Evolutionary conservation across 2,329 filamentous ascomycete species (phyloP).

Genomic region (Neonectria magnoliae): DNA sequence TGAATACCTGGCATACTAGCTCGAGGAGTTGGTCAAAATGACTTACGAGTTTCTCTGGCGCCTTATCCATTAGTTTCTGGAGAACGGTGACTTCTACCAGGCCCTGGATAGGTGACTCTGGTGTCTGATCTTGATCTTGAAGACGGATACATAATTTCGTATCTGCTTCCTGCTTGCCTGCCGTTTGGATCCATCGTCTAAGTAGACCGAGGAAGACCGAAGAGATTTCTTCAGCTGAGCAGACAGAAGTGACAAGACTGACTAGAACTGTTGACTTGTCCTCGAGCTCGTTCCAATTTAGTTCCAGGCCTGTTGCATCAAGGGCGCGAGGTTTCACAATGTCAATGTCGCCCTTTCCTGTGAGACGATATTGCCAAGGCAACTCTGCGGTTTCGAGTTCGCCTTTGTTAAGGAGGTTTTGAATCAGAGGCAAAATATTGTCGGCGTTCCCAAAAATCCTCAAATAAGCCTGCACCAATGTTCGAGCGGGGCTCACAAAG

Average conservation of each 20-base stretch:
- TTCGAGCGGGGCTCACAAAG: slow-evolving; percentile 58
- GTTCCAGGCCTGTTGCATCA: slow-evolving; percentile 32
- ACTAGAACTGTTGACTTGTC: slow-evolving; percentile 60
- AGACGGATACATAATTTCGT: slow-evolving; percentile 44
- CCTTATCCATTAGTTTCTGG: slow-evolving; percentile 71
- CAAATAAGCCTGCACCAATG: slow-evolving; percentile 66
- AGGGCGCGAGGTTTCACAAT: slow-evolving; percentile 51
- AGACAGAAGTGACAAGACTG: slow-evolving; percentile 59
- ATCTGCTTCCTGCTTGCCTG: slow-evolving; percentile 39
- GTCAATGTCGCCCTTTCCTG: slow-evolving; percentile 60
- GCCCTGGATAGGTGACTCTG: slow-evolving; percentile 55
- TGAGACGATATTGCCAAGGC: slow-evolving; percentile 64
- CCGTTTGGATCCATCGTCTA: slow-evolving; percentile 62
- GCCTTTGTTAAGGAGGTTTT: slow-evolving; percentile 67
- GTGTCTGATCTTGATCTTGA: slow-evolving; percentile 41
- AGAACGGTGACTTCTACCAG: slow-evolving; percentile 70
- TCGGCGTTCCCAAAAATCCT: slow-evolving; percentile 63
- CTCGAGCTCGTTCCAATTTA: slow-evolving; percentile 59
- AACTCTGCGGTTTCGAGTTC: slow-evolving; percentile 44
- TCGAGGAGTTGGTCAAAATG: slow-evolving; percentile 73
- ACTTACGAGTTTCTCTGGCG: slow-evolving; percentile 70
- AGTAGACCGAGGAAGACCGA: slow-evolving; percentile 69
- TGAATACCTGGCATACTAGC: slow-evolving; percentile 69
- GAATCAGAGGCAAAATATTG: slow-evolving; percentile 60
- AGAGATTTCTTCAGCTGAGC: slow-evolving; percentile 66